These are phyloP conservation scores for Sporothrix globosa DNA, from an alignment of 2,329 filamentous ascomycete species.

Conservation along the genomic window DNA sequence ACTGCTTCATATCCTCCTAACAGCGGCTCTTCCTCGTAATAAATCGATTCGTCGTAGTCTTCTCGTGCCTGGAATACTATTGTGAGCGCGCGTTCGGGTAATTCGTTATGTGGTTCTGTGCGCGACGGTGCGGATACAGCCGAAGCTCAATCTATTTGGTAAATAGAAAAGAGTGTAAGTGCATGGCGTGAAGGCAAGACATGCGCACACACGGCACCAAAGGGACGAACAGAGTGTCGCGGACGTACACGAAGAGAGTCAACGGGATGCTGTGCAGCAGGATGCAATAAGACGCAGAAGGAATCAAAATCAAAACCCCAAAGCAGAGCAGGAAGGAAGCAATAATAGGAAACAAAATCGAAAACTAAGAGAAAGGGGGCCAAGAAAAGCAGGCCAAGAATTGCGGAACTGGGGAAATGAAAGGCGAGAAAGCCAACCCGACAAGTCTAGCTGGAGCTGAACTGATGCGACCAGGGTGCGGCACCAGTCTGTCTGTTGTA, in stretches of 20 bases:
- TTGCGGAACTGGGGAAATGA: slow-evolving; percentile 19
- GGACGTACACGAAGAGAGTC: slow-evolving; percentile 9
- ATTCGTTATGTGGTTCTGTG: background rate
- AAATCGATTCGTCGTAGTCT: too few relatives aligned
- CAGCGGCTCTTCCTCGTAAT: too few relatives aligned
- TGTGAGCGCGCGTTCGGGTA: background rate
- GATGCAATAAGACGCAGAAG: background rate
- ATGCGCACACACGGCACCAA: background rate
- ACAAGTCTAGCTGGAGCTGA: slow-evolving; percentile 5
- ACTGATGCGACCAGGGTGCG: background rate
- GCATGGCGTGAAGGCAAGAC: background rate
- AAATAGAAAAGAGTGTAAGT: background rate
- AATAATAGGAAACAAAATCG: background rate
- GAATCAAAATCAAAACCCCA: background rate
- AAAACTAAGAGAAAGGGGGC: background rate
- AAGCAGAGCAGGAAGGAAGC: background rate
- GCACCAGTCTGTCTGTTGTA: background rate
- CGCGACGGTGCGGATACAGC: background rate
- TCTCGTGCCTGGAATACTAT: background rate
- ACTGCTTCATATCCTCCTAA: slow-evolving; percentile 8
- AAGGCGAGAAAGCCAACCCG: background rate
- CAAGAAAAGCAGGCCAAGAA: slow-evolving; percentile 4
- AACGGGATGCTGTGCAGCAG: background rate
- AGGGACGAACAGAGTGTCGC: background rate
- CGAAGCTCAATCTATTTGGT: background rate